A percentile compares a stretch with the other conserved stretches of the same genome.
These are phyloP conservation scores for Pythium aristosporum DNA, from an alignment of 352 stramenopile species.

Conservation along the genomic window DNA sequence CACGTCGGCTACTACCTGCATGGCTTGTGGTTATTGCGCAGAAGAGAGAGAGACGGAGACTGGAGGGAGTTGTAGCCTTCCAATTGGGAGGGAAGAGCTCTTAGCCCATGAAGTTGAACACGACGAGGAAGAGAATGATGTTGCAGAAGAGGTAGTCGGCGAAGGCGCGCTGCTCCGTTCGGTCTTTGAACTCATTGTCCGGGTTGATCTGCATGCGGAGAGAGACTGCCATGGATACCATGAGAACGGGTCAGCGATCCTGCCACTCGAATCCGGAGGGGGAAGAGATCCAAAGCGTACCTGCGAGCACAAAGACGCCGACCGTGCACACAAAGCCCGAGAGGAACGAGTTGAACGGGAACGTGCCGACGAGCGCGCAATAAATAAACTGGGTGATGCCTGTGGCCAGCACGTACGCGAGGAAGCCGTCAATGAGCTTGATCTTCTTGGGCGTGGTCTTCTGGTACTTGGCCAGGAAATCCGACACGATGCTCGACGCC, in stretches of 20 bases:
- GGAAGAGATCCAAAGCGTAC: slow-evolving; percentile 32
- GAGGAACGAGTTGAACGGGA: slow-evolving; percentile 93
- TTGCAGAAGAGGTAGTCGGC: slow-evolving; percentile 92
- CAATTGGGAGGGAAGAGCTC: neutral
- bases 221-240: slow-evolving; percentile 50
- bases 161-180: slow-evolving; percentile 86
- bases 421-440: slow-evolving; percentile 90
- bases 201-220: slow-evolving; percentile 90
- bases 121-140: slow-evolving; percentile 91
- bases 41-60: neutral
- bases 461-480: slow-evolving; percentile 74
- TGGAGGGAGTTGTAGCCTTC: too few species aligned
- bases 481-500: slow-evolving; percentile 45
- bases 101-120: slow-evolving; percentile 94
- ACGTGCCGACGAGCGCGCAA: slow-evolving; percentile 87
- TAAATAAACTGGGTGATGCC: slow-evolving; percentile 92
- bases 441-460: slow-evolving; percentile 87
- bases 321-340: slow-evolving; percentile 89
- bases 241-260: neutral
- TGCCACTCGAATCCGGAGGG: too few species aligned
- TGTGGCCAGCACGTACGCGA: slow-evolving; percentile 86
- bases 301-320: slow-evolving; percentile 88
- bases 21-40: neutral
- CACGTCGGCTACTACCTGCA: neutral
- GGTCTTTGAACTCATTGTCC: slow-evolving; percentile 79